These are phyloP conservation scores for Massariosphaeria phaeospora DNA, from an alignment of 495 filamentous ascomycete genomes.

Conservation along the genomic window DNA sequence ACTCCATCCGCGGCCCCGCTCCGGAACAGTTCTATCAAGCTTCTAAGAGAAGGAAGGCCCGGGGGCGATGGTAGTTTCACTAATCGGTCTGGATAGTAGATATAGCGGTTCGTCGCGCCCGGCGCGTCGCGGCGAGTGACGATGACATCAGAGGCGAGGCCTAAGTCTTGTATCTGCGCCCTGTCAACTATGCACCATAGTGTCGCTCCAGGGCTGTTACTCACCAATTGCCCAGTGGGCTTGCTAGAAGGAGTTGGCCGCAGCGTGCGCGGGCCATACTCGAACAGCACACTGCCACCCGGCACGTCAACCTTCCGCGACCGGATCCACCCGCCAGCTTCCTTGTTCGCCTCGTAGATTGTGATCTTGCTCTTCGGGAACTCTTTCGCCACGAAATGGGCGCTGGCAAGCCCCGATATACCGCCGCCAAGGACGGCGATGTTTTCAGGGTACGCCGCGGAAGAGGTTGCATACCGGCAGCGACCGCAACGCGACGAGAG, in stretches of 20 bases:
- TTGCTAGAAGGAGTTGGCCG: constrained; percentile 46
- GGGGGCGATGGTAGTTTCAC: constrained; percentile 55
- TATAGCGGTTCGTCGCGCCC: constrained; percentile 61
- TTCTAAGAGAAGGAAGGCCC: not conserved
- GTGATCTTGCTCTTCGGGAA: constrained; percentile 61
- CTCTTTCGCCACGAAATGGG: constrained; percentile 63
- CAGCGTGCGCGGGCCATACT: constrained; percentile 80
- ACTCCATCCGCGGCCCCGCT: constrained; percentile 36
- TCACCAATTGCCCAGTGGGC: constrained; percentile 17
- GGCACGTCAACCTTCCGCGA: constrained; percentile 61
- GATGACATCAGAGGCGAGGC: constrained; percentile 59
- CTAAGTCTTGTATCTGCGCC: constrained; percentile 58
- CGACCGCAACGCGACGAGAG: constrained; percentile 23
- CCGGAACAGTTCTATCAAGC: not conserved
- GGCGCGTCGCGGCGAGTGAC: constrained; percentile 47
- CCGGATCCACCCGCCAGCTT: constrained; percentile 80
- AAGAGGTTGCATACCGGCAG: constrained; percentile 4
- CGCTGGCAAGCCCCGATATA: constrained; percentile 80
- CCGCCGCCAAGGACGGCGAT: constrained; percentile 81
- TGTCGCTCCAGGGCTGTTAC: no score
- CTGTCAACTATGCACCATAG: no score
- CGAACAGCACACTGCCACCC: constrained; percentile 63
- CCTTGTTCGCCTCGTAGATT: constrained; percentile 65
- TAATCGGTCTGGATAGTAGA: constrained; percentile 90
- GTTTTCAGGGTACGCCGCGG: constrained; percentile 32